Evolutionary conservation across 2,329 filamentous ascomycete genomes (phyloP), one percentile per base, ranked within the genome.

Genomic region (Orbilia oligospora): DNA sequence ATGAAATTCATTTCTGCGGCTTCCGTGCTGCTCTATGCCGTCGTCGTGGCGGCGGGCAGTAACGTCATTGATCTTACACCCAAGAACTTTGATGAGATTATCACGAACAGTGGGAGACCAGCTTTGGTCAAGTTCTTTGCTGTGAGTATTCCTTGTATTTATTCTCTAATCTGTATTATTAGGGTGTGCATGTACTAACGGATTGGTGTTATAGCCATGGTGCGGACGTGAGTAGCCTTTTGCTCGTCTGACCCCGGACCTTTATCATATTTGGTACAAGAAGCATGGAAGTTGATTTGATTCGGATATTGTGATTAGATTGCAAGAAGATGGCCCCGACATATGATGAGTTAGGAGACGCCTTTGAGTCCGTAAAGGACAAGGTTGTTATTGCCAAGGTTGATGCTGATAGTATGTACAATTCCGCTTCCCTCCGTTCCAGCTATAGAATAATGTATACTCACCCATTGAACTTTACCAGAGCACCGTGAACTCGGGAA

Each of bases 111-210:
- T 55, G 94, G 94, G 85, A 98, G 97, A 87, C 95, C 96, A 51
- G 94, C 96, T 0, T 91, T 99, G 27, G 94, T 98, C 82, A 94
- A 98, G 85, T 99, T 99, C 89, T 98, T 97, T 84, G 96, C 96
- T 38, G 86, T 82, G 53, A 69, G 82, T 81, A 12, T 24, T 22
- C 44, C 12, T 33, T 53, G 16, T 44, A 10, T 55, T 3, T 33
- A 24, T 22, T 12, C 30, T 1, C 10, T 18, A 63, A 12, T 6
- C 27, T 3, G n/a, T n/a, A n/a, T n/a, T 30, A 6, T 64, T 55
- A 14, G n/a, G 9, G 5, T 2, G 27, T 14, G 20, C 12, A 18
- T 16, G 44, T 71, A 44, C 61, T 80, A 24, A 80, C 22, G 16
- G n/a, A 36, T 48, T n/a, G 36, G n/a, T 36, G 14, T 46, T 55